phyloP scores from a whole-genome alignment of 208 protist genomes.

The Trypanosoma boissoni region DNA sequence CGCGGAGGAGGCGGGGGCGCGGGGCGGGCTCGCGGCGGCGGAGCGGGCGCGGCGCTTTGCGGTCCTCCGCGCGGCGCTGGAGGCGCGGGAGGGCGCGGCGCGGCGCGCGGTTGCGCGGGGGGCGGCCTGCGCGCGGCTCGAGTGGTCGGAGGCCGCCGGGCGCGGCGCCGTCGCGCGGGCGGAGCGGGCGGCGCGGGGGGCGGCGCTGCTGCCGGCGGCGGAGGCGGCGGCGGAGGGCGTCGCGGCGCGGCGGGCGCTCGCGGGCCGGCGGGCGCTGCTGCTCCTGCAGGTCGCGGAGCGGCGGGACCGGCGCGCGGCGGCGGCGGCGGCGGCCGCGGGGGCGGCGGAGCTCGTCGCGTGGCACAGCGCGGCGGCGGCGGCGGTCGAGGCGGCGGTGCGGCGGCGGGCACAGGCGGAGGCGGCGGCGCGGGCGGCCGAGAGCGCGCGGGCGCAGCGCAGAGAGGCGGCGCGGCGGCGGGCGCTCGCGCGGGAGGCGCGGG shows the following conservation, averaged over 20 bases:
- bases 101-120: neutral
- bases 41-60: neutral
- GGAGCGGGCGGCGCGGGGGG: neutral
- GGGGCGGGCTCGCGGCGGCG: neutral
- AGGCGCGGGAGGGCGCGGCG: neutral
- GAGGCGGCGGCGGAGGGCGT: neutral
- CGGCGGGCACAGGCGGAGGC: neutral
- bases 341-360: neutral
- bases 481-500: too few relatives aligned
- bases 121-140: neutral
- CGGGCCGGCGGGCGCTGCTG: constrained; percentile 10
- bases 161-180: neutral
- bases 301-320: neutral
- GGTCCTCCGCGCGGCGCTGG: neutral
- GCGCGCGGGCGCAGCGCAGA: neutral
- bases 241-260: constrained; percentile 10
- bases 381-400: neutral
- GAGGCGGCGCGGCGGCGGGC: neutral
- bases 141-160: neutral
- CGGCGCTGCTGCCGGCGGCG: neutral
- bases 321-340: neutral
- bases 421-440: neutral
- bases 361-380: neutral
- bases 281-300: constrained; percentile 10
- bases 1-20: neutral